A percentile compares a stretch with the other conserved stretches of the same genome.
Conservation (phyloP, 257 asterid genomes). For the Rubia yunnanensis region DNA sequence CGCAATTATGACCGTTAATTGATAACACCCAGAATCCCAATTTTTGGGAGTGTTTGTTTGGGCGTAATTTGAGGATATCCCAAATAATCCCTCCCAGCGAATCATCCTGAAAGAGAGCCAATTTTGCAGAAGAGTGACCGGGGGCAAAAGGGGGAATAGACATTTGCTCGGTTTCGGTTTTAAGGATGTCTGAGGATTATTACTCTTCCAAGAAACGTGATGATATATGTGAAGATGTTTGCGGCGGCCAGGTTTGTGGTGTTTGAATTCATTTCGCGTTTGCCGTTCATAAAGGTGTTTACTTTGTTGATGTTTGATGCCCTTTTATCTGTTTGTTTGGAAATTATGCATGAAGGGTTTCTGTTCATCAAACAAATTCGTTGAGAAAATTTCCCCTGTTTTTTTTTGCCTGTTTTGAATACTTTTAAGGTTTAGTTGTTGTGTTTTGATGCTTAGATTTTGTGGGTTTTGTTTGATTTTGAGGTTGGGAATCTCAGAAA, state of each 20-base stretch:
- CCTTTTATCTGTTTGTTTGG: not conserved
- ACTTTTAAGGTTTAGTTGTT: not conserved
- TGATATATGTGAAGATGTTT: conserved; percentile 45
- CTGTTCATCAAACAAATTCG: too few relatives aligned
- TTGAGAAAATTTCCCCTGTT: conserved; percentile 3
- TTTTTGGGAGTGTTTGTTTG: not conserved
- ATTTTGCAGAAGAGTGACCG: not conserved
- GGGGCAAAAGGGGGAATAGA: not conserved
- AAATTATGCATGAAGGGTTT: conserved; percentile 1
- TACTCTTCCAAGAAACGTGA: conserved; percentile 44
- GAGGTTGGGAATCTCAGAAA: conserved; percentile 2
- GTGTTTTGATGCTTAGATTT: not conserved
- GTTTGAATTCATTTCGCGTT: not conserved
- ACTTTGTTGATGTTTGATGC: conserved; percentile 7
- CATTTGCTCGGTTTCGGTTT: not conserved
- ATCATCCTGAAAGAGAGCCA: not conserved
- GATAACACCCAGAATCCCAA: not conserved
- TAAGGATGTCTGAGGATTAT: conserved; percentile 27
- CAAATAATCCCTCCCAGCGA: not conserved
- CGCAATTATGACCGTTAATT: not conserved
- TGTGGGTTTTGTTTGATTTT: not conserved
- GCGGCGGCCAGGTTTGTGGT: conserved; percentile 47
- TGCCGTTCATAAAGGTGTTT: not conserved
- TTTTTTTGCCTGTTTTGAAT: not conserved
- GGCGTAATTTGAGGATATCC: conserved; percentile 4